phyloP scores from a whole-genome alignment of 495 filamentous ascomycete genomes.

The Entonaema liquescens region DNA sequence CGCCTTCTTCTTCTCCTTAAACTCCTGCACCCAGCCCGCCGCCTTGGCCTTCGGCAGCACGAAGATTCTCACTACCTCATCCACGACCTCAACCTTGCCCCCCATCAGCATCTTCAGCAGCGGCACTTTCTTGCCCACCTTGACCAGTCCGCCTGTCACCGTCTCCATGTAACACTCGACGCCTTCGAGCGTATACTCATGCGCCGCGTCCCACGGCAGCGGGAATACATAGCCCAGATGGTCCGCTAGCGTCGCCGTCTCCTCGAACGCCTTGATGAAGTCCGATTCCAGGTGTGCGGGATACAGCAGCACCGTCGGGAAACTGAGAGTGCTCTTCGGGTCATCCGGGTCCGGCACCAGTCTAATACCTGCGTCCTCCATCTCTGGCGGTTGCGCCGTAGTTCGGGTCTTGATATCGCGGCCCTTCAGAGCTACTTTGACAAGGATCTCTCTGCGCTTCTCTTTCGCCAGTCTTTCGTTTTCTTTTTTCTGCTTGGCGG shows the following conservation, averaged over 20 bases:
- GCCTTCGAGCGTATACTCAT: constrained; percentile 67
- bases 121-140: constrained; percentile 85
- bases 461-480: constrained; percentile 58
- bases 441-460: constrained; percentile 63
- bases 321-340: constrained; percentile 70
- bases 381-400: constrained; percentile 78
- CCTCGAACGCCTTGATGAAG: constrained; percentile 85
- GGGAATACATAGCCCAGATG: constrained; percentile 84
- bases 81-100: constrained; percentile 86
- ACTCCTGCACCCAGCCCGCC: constrained; percentile 79
- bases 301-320: constrained; percentile 86
- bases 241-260: constrained; percentile 71
- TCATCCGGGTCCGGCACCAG: constrained; percentile 79
- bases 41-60: constrained; percentile 77
- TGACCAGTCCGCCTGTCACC: constrained; percentile 77
- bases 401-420: constrained; percentile 72
- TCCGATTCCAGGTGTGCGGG: constrained; percentile 79
- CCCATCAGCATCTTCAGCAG: constrained; percentile 76
- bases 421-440: constrained; percentile 75
- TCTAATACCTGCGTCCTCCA: constrained; percentile 77
- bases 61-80: constrained; percentile 82
- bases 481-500: constrained; percentile 53
- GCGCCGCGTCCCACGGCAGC: constrained; percentile 79
- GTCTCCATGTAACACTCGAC: constrained; percentile 97
- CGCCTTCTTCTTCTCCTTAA: constrained; percentile 73